Evolutionary conservation across 1,139 yeast species (phyloP).

Genomic region (Diutina rugosa): DNA sequence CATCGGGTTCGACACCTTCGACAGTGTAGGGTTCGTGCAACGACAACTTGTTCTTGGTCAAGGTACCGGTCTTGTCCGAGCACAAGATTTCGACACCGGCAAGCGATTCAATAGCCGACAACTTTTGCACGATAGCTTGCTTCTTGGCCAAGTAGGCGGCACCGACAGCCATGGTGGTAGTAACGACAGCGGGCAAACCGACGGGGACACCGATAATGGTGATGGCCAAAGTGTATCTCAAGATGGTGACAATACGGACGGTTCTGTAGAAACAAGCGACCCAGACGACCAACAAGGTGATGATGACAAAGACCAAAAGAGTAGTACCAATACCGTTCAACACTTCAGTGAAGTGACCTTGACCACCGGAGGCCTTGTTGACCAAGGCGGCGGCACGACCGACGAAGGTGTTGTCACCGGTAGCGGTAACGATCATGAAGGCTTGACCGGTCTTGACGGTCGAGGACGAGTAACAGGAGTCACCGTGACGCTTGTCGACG

Average conservation of each 20-base stretch:
- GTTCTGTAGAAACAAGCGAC: slow-evolving; percentile 93
- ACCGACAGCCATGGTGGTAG: slow-evolving; percentile 99
- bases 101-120: slow-evolving; percentile 94
- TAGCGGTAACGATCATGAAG: slow-evolving; percentile 88
- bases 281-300: slow-evolving; percentile 86
- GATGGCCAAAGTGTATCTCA: slow-evolving; percentile 90
- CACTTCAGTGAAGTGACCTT: slow-evolving; percentile 96
- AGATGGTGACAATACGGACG: slow-evolving; percentile 74
- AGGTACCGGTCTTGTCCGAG: slow-evolving; percentile 98
- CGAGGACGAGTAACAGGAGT: slow-evolving; percentile 83
- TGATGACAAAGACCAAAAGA: slow-evolving; percentile 77
- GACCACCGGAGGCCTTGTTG: slow-evolving; percentile 87
- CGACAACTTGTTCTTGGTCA: slow-evolving; percentile 94
- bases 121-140: slow-evolving; percentile 96
- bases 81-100: slow-evolving; percentile 99
- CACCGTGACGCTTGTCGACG: slow-evolving; percentile 86
- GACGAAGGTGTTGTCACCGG: slow-evolving; percentile 86
- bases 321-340: slow-evolving; percentile 96
- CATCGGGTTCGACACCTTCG: slow-evolving; percentile 97
- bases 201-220: slow-evolving; percentile 99
- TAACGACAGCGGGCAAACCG: slow-evolving; percentile 98
- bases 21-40: slow-evolving; percentile 98
- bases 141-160: slow-evolving; percentile 98
- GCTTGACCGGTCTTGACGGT: slow-evolving; percentile 97
- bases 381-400: slow-evolving; percentile 97